phyloP scores from a whole-genome alignment of 495 filamentous ascomycete species.

The Pyrenula massariospora region DNA sequence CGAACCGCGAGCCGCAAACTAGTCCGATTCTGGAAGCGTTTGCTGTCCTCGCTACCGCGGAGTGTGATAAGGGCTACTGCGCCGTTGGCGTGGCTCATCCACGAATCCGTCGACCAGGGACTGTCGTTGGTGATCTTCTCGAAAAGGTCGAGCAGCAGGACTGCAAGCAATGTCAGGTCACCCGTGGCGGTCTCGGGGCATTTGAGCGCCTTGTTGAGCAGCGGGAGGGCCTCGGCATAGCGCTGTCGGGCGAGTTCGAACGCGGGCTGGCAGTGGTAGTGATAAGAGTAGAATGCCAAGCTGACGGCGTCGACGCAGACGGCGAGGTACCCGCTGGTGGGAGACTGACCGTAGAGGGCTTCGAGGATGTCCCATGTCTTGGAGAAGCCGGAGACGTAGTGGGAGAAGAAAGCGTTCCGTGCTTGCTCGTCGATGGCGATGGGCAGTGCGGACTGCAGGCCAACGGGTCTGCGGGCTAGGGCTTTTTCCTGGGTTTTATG shows the following conservation, averaged over 20 bases:
- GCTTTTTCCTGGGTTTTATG: background rate
- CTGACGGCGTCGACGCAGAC: constrained; percentile 13
- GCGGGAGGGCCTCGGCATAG: constrained; percentile 10
- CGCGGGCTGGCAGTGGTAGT: background rate
- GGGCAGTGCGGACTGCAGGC: background rate
- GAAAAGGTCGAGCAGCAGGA: constrained; percentile 17
- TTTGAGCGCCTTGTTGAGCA: constrained; percentile 7
- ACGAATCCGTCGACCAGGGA: constrained; percentile 4
- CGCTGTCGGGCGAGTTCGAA: constrained; percentile 3
- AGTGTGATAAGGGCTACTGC: constrained; percentile 17
- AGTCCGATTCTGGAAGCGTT: constrained; percentile 4
- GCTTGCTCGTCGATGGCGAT: constrained; percentile 5
- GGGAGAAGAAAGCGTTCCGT: constrained; percentile 10
- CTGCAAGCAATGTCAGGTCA: constrained; percentile 12
- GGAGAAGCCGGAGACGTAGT: constrained; percentile 14
- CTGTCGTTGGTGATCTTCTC: constrained; percentile 12
- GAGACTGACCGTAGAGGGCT: constrained; percentile 4
- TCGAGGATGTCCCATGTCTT: constrained; percentile 11
- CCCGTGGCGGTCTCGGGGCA: background rate
- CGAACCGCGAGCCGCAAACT: constrained; percentile 9
- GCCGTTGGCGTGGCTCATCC: constrained; percentile 19
- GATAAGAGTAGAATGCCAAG: constrained; percentile 12
- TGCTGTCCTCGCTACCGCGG: constrained; percentile 4
- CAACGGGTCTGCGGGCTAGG: background rate
- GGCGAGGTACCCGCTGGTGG: background rate